Evolutionary conservation across 306 rosid species (phyloP).

Genomic region (Vigna radiata): DNA sequence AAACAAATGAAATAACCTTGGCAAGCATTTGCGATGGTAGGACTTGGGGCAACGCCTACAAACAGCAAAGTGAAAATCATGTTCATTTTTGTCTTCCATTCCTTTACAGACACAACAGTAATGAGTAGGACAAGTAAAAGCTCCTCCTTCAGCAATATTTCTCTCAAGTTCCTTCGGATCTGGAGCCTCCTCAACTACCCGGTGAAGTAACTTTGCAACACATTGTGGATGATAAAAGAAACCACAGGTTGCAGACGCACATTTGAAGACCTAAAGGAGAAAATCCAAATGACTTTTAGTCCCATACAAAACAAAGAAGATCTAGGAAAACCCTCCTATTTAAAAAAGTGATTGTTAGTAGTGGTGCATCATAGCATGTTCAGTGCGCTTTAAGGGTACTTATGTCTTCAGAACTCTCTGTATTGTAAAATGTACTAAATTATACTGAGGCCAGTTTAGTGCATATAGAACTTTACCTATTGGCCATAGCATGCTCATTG

Average conservation of each 20-base stretch:
- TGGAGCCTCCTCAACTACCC: constrained; percentile 47
- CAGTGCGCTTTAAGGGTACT: too few species aligned
- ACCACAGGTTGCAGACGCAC: constrained; percentile 93
- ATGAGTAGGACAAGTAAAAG: constrained; percentile 87
- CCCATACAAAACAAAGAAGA: constrained; percentile 28
- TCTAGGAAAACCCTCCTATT: background rate
- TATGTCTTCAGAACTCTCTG: too few species aligned
- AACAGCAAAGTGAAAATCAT: constrained; percentile 76
- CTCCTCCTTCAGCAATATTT: constrained; percentile 67
- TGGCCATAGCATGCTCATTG: too few species aligned
- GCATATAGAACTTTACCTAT: too few species aligned
- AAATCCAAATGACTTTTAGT: constrained; percentile 41
- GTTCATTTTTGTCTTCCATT: constrained; percentile 73
- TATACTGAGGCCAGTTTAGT: too few species aligned
- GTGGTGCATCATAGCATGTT: background rate
- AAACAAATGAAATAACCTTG: constrained; percentile 58
- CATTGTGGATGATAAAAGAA: constrained; percentile 88
- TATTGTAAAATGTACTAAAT: too few species aligned
- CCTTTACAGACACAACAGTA: constrained; percentile 75
- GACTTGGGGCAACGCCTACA: constrained; percentile 96
- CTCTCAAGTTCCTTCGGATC: constrained; percentile 62
- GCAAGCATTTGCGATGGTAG: constrained; percentile 93
- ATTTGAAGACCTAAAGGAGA: constrained; percentile 73
- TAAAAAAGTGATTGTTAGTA: background rate
- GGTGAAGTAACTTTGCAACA: constrained; percentile 63